Percentiles rank a stretch among this genome's conserved stretches.
Evolutionary conservation across 768 basidiomycete species (phyloP).

Genomic region (Sporobolomyces phaffii): DNA sequence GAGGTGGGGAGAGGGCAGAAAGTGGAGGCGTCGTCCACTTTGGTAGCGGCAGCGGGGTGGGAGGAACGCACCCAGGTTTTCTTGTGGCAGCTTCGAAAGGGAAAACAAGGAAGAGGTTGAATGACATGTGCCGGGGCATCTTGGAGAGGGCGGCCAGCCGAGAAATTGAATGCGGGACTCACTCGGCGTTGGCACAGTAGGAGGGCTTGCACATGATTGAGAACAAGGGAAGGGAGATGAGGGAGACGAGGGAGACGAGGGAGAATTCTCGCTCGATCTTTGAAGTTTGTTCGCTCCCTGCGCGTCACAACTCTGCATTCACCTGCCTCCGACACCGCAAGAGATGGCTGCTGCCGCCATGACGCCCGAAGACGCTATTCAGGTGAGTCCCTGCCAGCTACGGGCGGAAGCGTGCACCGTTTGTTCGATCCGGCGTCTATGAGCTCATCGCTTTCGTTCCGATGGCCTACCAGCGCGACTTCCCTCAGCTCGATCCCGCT

Average conservation of each 20-base stretch:
- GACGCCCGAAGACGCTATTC: not conserved
- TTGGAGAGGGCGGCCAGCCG: too few relatives aligned
- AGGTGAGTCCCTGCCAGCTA: conserved; percentile 40
- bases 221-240: not conserved
- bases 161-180: too few relatives aligned
- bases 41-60: not conserved
- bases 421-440: conserved; percentile 23
- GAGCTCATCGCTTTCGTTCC: not conserved
- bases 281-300: too few relatives aligned
- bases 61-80: not conserved
- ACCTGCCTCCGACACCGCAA: too few relatives aligned
- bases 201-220: conserved; percentile 12
- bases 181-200: conserved; percentile 1
- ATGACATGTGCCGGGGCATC: too few relatives aligned
- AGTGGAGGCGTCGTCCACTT: too few relatives aligned
- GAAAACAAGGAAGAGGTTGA: too few relatives aligned
- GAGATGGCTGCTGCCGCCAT: not conserved
- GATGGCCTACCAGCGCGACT: conserved; percentile 10
- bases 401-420: not conserved
- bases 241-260: not conserved
- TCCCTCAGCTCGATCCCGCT: conserved; percentile 26
- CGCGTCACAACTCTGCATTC: too few relatives aligned
- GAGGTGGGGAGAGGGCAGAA: too few relatives aligned
- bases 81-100: not conserved
- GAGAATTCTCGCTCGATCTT: too few relatives aligned